phyloP scores from a whole-genome alignment of 768 basidiomycete genomes.

The Boletus vermiculosoides region DNA sequence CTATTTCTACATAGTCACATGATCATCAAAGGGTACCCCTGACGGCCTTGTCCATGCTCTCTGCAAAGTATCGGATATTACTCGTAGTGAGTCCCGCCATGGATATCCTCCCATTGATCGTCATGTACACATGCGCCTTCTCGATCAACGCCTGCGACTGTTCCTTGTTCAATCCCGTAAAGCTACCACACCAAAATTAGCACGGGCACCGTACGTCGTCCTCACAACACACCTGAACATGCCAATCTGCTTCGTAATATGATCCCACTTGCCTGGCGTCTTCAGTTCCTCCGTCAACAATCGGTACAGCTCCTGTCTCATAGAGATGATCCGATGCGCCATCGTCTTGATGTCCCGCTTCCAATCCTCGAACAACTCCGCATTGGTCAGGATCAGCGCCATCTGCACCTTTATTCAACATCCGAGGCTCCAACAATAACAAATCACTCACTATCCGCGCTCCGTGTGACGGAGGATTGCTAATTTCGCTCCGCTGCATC shows the following conservation, averaged over 20 bases:
- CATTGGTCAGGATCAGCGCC: slow-evolving; percentile 75
- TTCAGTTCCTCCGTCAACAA: slow-evolving; percentile 69
- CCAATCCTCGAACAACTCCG: slow-evolving; percentile 82
- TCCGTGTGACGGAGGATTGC: slow-evolving; percentile 90
- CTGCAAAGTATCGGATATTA: slow-evolving; percentile 78
- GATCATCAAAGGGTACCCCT: slow-evolving; percentile 41
- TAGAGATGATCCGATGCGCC: slow-evolving; percentile 72
- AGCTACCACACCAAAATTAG: slow-evolving; percentile 46
- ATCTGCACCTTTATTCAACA: slow-evolving; percentile 44
- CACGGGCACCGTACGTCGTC: background rate
- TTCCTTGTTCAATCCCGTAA: slow-evolving; percentile 70
- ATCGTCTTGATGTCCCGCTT: slow-evolving; percentile 87
- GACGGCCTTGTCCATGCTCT: slow-evolving; percentile 65
- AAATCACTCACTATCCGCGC: slow-evolving; percentile 70
- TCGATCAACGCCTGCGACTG: slow-evolving; percentile 71
- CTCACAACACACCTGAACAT: slow-evolving; percentile 79
- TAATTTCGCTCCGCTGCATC: slow-evolving; percentile 91
- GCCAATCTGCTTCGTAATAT: slow-evolving; percentile 93
- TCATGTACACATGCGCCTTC: slow-evolving; percentile 82
- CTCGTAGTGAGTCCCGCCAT: slow-evolving; percentile 88
- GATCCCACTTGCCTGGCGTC: slow-evolving; percentile 94
- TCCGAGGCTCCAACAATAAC: background rate
- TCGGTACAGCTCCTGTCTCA: slow-evolving; percentile 78
- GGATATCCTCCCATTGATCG: slow-evolving; percentile 84
- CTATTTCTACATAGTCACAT: slow-evolving; percentile 17